Percentiles rank a stretch among this genome's conserved stretches.
Conservation (phyloP, 352 stramenopile species). For the Globisporangium middletonii region DNA sequence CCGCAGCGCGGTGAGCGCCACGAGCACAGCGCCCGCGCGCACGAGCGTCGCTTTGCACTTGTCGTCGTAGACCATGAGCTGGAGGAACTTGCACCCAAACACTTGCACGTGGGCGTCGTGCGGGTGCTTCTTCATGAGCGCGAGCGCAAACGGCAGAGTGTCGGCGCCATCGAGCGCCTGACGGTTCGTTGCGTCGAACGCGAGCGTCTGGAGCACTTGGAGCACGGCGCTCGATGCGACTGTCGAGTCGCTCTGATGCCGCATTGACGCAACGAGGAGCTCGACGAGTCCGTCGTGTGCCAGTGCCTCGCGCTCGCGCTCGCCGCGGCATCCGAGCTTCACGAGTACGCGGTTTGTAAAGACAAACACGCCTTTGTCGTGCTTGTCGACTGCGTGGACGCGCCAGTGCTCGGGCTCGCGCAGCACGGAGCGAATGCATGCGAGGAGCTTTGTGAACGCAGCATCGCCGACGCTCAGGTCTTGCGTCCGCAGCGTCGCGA, state of each 20-base stretch:
- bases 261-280: constrained; percentile 26
- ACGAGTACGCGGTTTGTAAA: constrained; percentile 32
- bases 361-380: constrained; percentile 27
- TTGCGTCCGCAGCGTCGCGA: constrained; percentile 24
- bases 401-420: constrained; percentile 24
- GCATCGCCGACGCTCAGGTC: constrained; percentile 32
- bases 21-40: constrained; percentile 21
- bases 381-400: constrained; percentile 8
- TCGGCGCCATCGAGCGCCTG: constrained; percentile 21
- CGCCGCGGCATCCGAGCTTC: constrained; percentile 38
- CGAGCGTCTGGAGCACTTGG: constrained; percentile 45
- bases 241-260: constrained; percentile 6
- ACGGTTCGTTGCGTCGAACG: constrained; percentile 32
- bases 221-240: constrained; percentile 20
- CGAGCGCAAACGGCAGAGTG: constrained; percentile 24
- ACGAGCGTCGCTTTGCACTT: constrained; percentile 39
- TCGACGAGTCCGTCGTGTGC: constrained; percentile 30
- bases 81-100: constrained; percentile 57
- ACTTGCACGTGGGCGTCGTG: constrained; percentile 32
- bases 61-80: constrained; percentile 62
- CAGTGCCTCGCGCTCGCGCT: constrained; percentile 40
- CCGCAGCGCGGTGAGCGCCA: constrained; percentile 27
- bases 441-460: constrained; percentile 34
- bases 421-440: constrained; percentile 29
- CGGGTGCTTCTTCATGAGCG: constrained; percentile 26